These are phyloP conservation scores for Salix purpurea DNA, from an alignment of 345 rosid genomes.

Conservation along the genomic window DNA sequence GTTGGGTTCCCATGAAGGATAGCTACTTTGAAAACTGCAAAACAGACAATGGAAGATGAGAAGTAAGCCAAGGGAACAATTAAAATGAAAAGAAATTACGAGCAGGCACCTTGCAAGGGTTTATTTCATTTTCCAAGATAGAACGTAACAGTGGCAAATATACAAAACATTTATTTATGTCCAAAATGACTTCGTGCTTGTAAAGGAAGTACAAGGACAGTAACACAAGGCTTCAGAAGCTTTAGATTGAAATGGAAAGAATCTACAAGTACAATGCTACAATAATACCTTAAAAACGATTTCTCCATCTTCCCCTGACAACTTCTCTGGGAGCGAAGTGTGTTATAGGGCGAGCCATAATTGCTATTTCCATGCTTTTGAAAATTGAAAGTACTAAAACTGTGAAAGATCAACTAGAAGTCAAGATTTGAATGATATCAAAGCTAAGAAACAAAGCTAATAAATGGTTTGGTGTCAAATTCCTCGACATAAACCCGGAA, in stretches of 20 bases:
- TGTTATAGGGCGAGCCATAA: conserved; percentile 70
- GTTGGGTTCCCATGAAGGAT: conserved; percentile 88
- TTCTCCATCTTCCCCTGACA: conserved; percentile 99
- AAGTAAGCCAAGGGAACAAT: not conserved
- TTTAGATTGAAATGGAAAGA: not conserved
- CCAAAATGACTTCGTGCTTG: not conserved
- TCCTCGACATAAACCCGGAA: not conserved
- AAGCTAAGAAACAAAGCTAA: not conserved
- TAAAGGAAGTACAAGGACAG: not conserved
- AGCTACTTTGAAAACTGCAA: conserved; percentile 84
- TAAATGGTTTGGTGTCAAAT: not conserved
- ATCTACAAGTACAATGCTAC: not conserved
- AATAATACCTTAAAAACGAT: conserved; percentile 82
- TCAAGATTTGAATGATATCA: not conserved
- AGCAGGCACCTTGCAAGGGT: not conserved
- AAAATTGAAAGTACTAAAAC: conserved; percentile 83
- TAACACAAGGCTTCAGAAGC: not conserved
- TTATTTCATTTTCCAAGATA: not conserved
- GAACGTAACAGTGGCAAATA: not conserved
- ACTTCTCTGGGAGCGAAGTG: conserved; percentile 55
- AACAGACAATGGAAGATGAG: not conserved
- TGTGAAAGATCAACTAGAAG: conserved; percentile 29
- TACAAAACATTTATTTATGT: not conserved
- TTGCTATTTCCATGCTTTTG: conserved; percentile 80
- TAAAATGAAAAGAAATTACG: not conserved